Evolutionary conservation across 192 early-diverging fungal genomes (phyloP).

Genomic region (Backusella liffmaniae): DNA sequence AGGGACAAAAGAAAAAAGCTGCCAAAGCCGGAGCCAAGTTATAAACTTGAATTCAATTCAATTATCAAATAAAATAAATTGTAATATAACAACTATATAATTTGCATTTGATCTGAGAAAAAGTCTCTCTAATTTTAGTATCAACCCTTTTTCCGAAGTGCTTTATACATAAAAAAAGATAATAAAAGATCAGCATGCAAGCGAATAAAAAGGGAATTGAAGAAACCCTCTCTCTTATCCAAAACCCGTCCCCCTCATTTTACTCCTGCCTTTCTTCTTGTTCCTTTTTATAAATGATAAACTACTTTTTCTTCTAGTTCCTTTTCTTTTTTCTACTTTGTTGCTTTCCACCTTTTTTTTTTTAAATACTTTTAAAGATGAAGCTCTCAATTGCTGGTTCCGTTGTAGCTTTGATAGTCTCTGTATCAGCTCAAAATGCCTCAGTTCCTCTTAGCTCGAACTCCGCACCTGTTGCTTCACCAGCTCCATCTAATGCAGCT

Average conservation of each 20-base stretch:
- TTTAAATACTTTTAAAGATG: neutral
- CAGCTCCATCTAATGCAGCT: neutral
- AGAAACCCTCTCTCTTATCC: neutral
- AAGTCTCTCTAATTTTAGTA: neutral
- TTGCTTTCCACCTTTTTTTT: neutral
- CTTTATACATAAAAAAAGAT: neutral
- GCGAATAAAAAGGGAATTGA: neutral
- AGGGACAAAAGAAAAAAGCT: neutral
- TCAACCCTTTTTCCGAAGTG: neutral
- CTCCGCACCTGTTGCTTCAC: neutral
- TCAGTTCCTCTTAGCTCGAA: neutral
- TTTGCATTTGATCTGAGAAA: neutral
- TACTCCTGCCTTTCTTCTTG: neutral
- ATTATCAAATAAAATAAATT: neutral
- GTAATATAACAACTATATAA: neutral
- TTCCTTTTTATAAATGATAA: constrained; percentile 1
- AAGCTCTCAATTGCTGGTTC: constrained; percentile 9
- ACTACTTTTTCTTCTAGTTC: constrained; percentile 6
- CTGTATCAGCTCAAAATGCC: neutral
- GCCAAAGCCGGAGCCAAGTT: constrained; percentile 1
- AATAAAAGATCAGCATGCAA: constrained; percentile 6
- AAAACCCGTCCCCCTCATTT: neutral
- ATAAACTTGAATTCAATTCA: neutral
- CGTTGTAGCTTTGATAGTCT: neutral
- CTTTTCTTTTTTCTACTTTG: neutral